Evolutionary conservation across 768 basidiomycete species (phyloP).

Genomic region (Ramaria rubella): DNA sequence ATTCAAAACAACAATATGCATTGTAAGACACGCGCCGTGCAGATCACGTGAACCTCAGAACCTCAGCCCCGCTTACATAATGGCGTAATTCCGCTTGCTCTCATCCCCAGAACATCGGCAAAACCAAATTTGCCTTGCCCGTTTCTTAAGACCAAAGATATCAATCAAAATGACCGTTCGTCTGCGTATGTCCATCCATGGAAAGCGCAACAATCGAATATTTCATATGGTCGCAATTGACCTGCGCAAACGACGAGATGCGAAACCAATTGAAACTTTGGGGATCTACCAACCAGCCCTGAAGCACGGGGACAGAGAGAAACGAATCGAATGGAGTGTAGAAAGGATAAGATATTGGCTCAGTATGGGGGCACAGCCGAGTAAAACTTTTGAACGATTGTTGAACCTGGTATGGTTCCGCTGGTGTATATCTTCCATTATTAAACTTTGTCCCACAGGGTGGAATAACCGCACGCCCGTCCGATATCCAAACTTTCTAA

Average conservation of each 20-base stretch:
- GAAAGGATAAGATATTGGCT: constrained; percentile 90
- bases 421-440: not conserved
- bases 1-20: no score
- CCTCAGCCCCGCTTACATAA: no score
- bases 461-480: not conserved
- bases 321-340: constrained; percentile 84
- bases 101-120: no score
- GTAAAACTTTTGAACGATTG: constrained; percentile 66
- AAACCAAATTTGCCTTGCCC: no score
- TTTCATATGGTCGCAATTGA: constrained; percentile 85
- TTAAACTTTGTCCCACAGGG: not conserved
- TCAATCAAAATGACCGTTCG: constrained; percentile 76
- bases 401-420: constrained; percentile 60
- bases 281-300: constrained; percentile 56
- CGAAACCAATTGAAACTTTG: constrained; percentile 79
- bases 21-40: no score
- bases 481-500: no score
- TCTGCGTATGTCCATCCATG: constrained; percentile 80
- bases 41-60: no score
- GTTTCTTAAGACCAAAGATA: no score
- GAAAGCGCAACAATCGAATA: constrained; percentile 62
- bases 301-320: constrained; percentile 34
- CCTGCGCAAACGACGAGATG: constrained; percentile 64
- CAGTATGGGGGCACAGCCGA: constrained; percentile 75
- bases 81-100: no score